Evolutionary conservation across 2,329 filamentous ascomycete species (phyloP).

Genomic region (Aureobasidium sp.): DNA sequence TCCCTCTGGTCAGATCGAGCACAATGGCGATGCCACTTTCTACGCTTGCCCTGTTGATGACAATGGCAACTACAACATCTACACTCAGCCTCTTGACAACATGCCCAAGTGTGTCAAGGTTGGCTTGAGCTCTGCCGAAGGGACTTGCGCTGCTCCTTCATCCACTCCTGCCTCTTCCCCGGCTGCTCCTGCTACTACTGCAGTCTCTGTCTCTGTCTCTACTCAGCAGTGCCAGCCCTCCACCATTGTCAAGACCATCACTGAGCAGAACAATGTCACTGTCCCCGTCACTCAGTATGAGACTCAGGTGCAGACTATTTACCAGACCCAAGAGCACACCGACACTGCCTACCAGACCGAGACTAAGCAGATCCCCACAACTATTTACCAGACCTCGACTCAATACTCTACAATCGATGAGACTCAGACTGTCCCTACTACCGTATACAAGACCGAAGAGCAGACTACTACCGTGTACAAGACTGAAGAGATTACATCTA

Average conservation of each 20-base stretch:
- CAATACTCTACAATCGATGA: not conserved
- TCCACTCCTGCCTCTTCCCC: not conserved
- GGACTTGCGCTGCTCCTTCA: slow-evolving; percentile 13
- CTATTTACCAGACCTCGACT: not conserved
- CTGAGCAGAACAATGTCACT: not conserved
- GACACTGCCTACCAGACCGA: slow-evolving; percentile 1
- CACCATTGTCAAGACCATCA: not conserved
- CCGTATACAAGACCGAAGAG: not conserved
- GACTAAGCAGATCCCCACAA: not conserved
- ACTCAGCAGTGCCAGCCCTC: not conserved
- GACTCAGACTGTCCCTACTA: not conserved
- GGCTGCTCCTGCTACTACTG: slow-evolving; percentile 1
- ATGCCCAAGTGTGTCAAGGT: slow-evolving; percentile 6
- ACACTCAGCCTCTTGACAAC: slow-evolving; percentile 15
- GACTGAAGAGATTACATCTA: not conserved
- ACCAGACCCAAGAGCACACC: not conserved
- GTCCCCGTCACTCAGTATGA: not conserved
- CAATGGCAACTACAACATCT: slow-evolving; percentile 36
- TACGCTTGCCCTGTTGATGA: slow-evolving; percentile 50
- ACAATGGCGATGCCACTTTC: slow-evolving; percentile 43
- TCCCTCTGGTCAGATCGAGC: slow-evolving; percentile 42
- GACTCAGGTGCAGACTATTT: not conserved
- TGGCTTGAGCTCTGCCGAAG: slow-evolving; percentile 2
- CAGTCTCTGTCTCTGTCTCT: not conserved
- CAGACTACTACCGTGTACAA: not conserved